Percentiles rank a stretch among this genome's conserved stretches.
These are phyloP conservation scores for Gossypium schwendimanii DNA, from an alignment of 441 rosid genomes.

Conservation along the genomic window DNA sequence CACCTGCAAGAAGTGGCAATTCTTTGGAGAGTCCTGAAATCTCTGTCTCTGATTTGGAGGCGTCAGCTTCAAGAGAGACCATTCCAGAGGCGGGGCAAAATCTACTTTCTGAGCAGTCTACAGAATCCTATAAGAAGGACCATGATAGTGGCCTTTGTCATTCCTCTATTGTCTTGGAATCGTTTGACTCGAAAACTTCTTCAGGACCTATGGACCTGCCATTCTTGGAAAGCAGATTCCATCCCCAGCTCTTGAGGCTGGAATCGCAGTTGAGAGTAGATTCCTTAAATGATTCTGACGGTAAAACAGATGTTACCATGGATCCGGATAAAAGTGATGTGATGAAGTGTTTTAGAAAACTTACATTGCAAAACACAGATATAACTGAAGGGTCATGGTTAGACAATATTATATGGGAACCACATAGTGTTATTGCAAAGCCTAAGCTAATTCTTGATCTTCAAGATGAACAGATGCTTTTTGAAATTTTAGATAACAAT, in stretches of 20 bases:
- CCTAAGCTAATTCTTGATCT: slow-evolving; percentile 90
- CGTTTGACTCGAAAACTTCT: slow-evolving; percentile 41
- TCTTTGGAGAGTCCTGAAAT: slow-evolving; percentile 39
- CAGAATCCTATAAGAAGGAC: slow-evolving; percentile 29
- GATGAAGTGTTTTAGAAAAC: slow-evolving; percentile 44
- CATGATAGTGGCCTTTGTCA: slow-evolving; percentile 25
- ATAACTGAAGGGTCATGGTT: slow-evolving; percentile 79
- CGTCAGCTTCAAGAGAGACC: slow-evolving; percentile 30
- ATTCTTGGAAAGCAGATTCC: slow-evolving; percentile 35
- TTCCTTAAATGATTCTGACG: slow-evolving; percentile 23
- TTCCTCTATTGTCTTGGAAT: slow-evolving; percentile 46
- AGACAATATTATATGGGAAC: slow-evolving; percentile 79
- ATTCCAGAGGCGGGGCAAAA: slow-evolving; percentile 29
- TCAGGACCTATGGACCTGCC: slow-evolving; percentile 20
- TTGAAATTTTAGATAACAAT: slow-evolving; percentile 70
- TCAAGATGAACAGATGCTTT: slow-evolving; percentile 93
- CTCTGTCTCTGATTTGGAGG: slow-evolving; percentile 31
- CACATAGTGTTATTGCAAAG: slow-evolving; percentile 36
- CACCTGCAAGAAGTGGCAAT: slow-evolving; percentile 41
- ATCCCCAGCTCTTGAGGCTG: slow-evolving; percentile 91
- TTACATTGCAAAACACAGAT: slow-evolving; percentile 50
- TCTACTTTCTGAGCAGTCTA: slow-evolving; percentile 27
- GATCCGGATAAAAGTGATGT: slow-evolving; percentile 39
- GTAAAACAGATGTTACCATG: slow-evolving; percentile 23
- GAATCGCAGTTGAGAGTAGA: slow-evolving; percentile 48